phyloP scores from a whole-genome alignment of 2,329 filamentous ascomycete genomes.

The Pseudopyricularia javanii region DNA sequence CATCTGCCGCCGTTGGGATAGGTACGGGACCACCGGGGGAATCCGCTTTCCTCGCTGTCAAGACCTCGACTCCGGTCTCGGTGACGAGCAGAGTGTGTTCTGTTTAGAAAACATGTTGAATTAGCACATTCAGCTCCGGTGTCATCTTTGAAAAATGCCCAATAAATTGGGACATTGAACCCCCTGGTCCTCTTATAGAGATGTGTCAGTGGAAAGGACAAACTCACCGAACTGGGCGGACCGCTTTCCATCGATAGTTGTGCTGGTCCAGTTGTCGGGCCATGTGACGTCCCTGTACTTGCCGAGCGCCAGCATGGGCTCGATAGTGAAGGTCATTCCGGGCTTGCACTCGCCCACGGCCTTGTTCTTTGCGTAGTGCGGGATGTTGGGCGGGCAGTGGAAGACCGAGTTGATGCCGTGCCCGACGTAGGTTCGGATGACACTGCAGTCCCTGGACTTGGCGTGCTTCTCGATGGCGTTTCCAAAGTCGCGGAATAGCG shows the following conservation, averaged over 20 bases:
- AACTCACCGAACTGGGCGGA: constrained; percentile 86
- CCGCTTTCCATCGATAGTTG: constrained; percentile 75
- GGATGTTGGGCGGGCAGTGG: constrained; percentile 86
- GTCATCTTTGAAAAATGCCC: too few species aligned
- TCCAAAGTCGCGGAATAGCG: constrained; percentile 83
- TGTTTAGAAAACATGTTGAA: constrained; percentile 12
- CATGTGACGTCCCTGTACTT: constrained; percentile 89
- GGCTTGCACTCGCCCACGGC: constrained; percentile 86
- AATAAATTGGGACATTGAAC: too few species aligned
- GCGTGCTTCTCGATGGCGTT: constrained; percentile 93
- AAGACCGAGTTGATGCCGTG: constrained; percentile 92
- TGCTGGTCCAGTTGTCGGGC: constrained; percentile 98
- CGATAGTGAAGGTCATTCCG: constrained; percentile 98
- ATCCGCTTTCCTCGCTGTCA: constrained; percentile 60
- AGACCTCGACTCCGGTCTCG: constrained; percentile 68
- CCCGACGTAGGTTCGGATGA: constrained; percentile 91
- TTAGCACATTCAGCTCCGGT: too few species aligned
- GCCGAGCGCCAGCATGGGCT: constrained; percentile 94
- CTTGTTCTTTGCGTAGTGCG: constrained; percentile 98
- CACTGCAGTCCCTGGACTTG: constrained; percentile 73
- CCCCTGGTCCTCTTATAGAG: too few species aligned
- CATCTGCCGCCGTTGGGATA: constrained; percentile 20
- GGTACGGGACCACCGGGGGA: constrained; percentile 67
- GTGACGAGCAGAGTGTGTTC: constrained; percentile 81
- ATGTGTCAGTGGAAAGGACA: too few species aligned